Percentiles rank a stretch among this genome's conserved stretches.
Conservation (phyloP, 768 basidiomycete genomes). For the Lyophyllum semitale region DNA sequence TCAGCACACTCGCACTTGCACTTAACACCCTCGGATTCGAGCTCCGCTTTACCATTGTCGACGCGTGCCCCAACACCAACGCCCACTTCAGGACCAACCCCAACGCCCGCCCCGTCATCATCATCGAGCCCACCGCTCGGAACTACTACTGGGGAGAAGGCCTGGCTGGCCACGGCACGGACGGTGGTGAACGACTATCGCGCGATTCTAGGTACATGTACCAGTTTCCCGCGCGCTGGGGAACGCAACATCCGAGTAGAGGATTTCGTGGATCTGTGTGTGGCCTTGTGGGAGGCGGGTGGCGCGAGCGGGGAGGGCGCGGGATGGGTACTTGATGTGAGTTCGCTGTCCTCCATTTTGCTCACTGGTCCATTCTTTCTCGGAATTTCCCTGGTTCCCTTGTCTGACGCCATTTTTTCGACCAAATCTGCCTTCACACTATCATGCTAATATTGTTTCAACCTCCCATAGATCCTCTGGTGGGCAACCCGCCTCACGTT, state of each 20-base stretch:
- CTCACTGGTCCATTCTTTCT: too few species aligned
- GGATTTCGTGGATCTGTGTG: conserved; percentile 79
- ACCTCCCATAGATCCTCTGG: conserved; percentile 69
- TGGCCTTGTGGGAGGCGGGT: conserved; percentile 79
- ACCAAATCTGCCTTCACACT: too few species aligned
- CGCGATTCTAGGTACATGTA: conserved; percentile 64
- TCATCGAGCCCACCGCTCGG: conserved; percentile 15
- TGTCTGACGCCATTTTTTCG: too few species aligned
- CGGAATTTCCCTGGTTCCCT: too few species aligned
- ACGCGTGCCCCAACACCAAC: too few species aligned
- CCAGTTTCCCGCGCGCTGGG: conserved; percentile 81
- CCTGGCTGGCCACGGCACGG: conserved; percentile 68
- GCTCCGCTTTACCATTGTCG: too few species aligned
- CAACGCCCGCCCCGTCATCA: conserved; percentile 3
- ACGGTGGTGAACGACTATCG: conserved; percentile 74
- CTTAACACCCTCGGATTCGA: too few species aligned
- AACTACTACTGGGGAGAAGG: not conserved
- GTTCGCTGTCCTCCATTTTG: conserved; percentile 32
- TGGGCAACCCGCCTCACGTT: conserved; percentile 95
- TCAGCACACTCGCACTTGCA: not conserved
- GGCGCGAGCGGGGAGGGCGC: conserved; percentile 64
- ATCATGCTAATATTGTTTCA: not conserved
- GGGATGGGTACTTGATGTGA: conserved; percentile 81
- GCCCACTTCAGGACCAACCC: not conserved
- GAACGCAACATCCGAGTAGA: conserved; percentile 78